Percentiles rank a stretch among this genome's conserved stretches.
Evolutionary conservation across 2,329 filamentous ascomycete species (phyloP).

Genomic region (Pleurostoma richardsiae): DNA sequence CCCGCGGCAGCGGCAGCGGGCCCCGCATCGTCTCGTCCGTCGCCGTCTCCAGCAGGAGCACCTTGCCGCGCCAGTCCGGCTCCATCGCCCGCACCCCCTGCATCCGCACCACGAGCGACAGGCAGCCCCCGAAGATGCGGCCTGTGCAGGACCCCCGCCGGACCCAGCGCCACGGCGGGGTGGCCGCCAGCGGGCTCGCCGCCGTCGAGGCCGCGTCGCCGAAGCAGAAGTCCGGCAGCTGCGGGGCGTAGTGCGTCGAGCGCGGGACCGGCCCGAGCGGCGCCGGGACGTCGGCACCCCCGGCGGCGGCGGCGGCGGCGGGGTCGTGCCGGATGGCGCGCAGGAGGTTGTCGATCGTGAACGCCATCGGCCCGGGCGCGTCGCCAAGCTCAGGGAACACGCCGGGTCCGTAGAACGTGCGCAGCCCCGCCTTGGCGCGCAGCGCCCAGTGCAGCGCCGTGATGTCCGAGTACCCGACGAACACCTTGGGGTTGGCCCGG

Average conservation of each 20-base stretch:
- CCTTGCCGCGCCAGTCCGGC: constrained; percentile 29
- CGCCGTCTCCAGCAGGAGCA: constrained; percentile 36
- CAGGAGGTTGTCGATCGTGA: constrained; percentile 24
- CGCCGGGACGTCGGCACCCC: not conserved
- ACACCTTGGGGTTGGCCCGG: constrained; percentile 30
- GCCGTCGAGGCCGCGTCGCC: constrained; percentile 11
- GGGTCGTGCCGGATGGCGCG: constrained; percentile 17
- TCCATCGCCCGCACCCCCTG: constrained; percentile 23
- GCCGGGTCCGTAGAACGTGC: constrained; percentile 37
- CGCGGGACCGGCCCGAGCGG: constrained; percentile 24
- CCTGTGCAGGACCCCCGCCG: constrained; percentile 30
- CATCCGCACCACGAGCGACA: constrained; percentile 32
- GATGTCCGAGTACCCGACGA: constrained; percentile 36
- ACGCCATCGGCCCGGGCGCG: constrained; percentile 17
- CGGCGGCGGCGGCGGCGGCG: not conserved
- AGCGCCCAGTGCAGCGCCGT: constrained; percentile 36
- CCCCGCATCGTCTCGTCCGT: constrained; percentile 18
- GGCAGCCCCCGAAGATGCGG: constrained; percentile 35
- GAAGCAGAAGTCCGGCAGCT: constrained; percentile 14
- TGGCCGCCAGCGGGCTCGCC: constrained; percentile 13
- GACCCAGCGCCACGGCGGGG: constrained; percentile 29
- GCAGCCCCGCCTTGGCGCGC: constrained; percentile 27
- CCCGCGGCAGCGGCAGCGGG: constrained; percentile 11
- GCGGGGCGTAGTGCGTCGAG: constrained; percentile 21
- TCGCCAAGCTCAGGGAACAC: constrained; percentile 32